phyloP scores from a whole-genome alignment of 2,329 filamentous ascomycete species.

The Apiospora aurea region DNA sequence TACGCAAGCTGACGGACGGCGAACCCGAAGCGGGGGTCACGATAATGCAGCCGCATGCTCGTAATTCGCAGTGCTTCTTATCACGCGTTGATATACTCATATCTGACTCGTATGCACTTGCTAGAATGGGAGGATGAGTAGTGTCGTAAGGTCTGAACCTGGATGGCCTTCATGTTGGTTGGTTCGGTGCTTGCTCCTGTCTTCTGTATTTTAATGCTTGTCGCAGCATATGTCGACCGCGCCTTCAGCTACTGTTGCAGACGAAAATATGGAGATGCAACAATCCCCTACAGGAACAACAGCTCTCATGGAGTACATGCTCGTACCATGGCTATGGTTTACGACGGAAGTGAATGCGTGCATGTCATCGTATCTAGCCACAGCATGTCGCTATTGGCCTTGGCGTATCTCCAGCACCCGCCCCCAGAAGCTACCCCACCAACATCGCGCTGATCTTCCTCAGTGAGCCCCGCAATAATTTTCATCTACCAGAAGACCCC shows the following conservation, averaged over 20 bases:
- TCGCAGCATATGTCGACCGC: neutral
- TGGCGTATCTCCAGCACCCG: neutral
- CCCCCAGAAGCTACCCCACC: constrained; percentile 6
- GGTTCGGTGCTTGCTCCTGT: neutral
- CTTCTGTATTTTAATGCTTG: neutral
- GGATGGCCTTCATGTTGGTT: neutral
- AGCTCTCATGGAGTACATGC: too few relatives aligned
- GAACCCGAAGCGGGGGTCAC: neutral
- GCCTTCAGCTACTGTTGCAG: neutral
- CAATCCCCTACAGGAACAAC: neutral
- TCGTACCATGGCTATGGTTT: neutral
- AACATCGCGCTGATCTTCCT: neutral
- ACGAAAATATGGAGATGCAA: neutral
- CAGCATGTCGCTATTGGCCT: neutral
- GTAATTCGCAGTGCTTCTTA: neutral
- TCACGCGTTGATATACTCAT: neutral
- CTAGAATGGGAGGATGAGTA: neutral
- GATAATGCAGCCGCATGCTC: neutral
- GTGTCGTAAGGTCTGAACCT: neutral
- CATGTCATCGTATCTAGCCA: neutral
- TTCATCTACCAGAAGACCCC: constrained; percentile 19
- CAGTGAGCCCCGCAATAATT: constrained; percentile 11
- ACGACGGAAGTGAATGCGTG: neutral
- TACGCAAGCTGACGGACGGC: neutral
- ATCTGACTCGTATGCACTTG: neutral